Base-by-base conservation (phyloP, 352 stramenopile species). In the Globisporangium uncinulatum region DNA sequence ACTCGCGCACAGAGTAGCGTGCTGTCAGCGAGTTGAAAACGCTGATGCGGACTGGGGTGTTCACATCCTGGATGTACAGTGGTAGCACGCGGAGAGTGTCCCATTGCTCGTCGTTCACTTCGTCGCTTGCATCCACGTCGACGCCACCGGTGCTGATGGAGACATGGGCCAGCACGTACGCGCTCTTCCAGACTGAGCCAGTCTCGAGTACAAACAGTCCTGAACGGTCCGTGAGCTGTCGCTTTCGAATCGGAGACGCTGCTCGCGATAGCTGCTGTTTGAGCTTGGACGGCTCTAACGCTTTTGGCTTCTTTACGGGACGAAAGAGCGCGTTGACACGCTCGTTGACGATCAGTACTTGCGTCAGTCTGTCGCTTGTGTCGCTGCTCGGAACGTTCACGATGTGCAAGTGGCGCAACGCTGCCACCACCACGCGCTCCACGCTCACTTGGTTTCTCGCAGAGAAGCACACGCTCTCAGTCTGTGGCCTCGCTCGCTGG, bases 151-250 rank as follows among this genome's bases (percentile, higher is more conserved):
- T 57, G 0, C 79, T 54, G n/a, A 59, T 50, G 2, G 63, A 39
- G 5, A 83, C 61, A 15, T 73, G 69, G 21, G 60, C 70, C 14
- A 87, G 57, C 14, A 87, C 59, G 47, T 86, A 87, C 14, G 54
- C 58, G 42, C 71, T 71, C 20, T 69, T 74, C 76, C 76, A 89
- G 31, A 89, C 59, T 32, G 86, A 44, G 1, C 79, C 79, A 0
- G 71, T 74, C 48, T 89, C 68, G 6, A 86, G 55, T 42, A 87
- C 34, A n/a, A 37, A 47, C 20, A 37, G 1, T 13, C 20, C 42
- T 13, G 39, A 43, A 6, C 20, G 6, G 41, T 15, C 19, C 1
- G 45, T 1, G 6, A 66, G 59, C n/a, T 45, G 63, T 1, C 32
- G 55, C 6, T 65, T 37, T 51, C 65, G 55, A 17, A 52, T 57